Evolutionary conservation across 257 asterid genomes (phyloP).

Genomic region (Gentiana macrophylla): DNA sequence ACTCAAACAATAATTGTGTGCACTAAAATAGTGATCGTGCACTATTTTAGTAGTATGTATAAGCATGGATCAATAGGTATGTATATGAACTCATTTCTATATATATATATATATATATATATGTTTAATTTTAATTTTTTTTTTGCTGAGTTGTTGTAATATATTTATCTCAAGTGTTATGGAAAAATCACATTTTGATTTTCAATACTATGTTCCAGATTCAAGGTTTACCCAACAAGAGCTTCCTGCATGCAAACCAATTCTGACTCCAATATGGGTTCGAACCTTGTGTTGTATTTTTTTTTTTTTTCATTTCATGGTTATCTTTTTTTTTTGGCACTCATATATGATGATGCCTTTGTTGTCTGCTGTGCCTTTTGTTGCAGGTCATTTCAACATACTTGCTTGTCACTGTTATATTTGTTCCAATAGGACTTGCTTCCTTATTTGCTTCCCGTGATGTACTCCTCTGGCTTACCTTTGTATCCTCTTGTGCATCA

Average conservation of each 20-base stretch:
- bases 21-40: no score
- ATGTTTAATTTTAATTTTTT: no score
- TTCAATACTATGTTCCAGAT: slow-evolving; percentile 35
- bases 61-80: no score
- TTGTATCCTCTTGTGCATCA: neutral
- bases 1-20: no score
- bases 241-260: slow-evolving; percentile 98
- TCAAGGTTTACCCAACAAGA: slow-evolving; percentile 98
- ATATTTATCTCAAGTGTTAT: no score
- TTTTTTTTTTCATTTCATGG: slow-evolving; percentile 1
- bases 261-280: slow-evolving; percentile 97
- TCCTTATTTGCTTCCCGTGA: slow-evolving; percentile 64
- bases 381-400: slow-evolving; percentile 78
- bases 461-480: slow-evolving; percentile 21
- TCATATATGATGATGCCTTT: slow-evolving; percentile 4
- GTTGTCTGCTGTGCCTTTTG: slow-evolving; percentile 5
- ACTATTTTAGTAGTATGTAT: no score
- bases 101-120: no score
- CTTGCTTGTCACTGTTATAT: slow-evolving; percentile 59
- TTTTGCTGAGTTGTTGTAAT: no score
- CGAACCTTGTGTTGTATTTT: neutral
- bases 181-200: neutral
- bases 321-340: neutral
- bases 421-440: slow-evolving; percentile 83
- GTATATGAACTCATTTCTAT: no score